A percentile compares a stretch with the other conserved stretches of the same genome.
phyloP scores from a whole-genome alignment of 768 basidiomycete genomes.

The Trametes villosa region DNA sequence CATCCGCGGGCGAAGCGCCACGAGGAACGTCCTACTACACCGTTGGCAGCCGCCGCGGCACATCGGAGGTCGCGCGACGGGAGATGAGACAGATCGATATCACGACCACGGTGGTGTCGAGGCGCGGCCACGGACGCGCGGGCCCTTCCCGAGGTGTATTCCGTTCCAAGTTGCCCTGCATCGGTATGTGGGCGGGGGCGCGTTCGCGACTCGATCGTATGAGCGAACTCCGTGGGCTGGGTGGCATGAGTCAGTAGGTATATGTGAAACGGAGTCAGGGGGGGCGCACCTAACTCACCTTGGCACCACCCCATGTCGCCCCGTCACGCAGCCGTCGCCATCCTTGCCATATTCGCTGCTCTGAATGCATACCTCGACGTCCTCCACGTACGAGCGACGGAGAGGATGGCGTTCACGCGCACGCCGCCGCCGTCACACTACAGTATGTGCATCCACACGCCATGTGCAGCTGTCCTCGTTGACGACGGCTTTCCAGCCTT shows the following conservation, averaged over 20 bases:
- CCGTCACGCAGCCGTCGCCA: background rate
- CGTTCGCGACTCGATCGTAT: background rate
- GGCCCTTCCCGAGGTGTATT: background rate
- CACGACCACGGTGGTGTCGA: background rate
- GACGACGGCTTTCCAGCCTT: background rate
- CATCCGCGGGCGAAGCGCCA: background rate
- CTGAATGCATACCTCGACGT: slow-evolving; percentile 18
- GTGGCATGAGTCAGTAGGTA: background rate
- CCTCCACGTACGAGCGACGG: slow-evolving; percentile 14
- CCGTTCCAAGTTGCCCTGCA: background rate
- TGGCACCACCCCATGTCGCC: slow-evolving; percentile 14
- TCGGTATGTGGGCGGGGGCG: background rate
- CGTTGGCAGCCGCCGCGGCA: background rate
- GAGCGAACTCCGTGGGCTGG: background rate
- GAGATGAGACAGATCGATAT: background rate
- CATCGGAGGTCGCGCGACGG: background rate
- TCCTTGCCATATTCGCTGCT: background rate
- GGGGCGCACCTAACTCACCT: background rate
- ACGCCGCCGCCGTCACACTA: slow-evolving; percentile 5
- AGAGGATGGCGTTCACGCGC: slow-evolving; percentile 3
- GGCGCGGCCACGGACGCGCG: background rate
- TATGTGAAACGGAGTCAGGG: background rate
- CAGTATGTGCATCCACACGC: slow-evolving; percentile 7
- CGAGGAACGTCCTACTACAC: background rate
- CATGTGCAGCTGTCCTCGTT: background rate